Base-by-base conservation (phyloP, 352 stramenopile genomes). In the Pythium pectinolyticum region DNA sequence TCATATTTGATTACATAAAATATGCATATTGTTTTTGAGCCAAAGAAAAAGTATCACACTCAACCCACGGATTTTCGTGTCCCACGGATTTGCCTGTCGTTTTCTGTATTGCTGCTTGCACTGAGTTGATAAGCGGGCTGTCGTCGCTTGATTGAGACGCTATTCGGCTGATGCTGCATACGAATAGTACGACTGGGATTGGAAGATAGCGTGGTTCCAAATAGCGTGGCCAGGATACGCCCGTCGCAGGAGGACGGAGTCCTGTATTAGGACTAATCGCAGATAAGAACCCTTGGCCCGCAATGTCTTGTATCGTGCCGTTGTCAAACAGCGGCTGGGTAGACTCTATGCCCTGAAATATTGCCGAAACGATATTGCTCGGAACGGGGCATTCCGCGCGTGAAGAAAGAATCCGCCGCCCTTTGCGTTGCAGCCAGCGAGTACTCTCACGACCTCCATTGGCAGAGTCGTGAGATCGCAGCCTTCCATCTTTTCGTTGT, bases 391-490 rank as follows among this genome's bases (percentile, higher is more conserved):
- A 50, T 22, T 59, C 52, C 14, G 15, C 24, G 15, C 52, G 20
- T 20, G 39, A 2, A 59, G 19, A 2, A 59, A 20, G 25, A 20
- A 59, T 3, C 2, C 5, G 14, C 37, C 37, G 6, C 52, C 52
- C 4, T 7, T 8, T 3, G 1, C 15, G 37, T 49, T 50, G 19
- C 49, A 59, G 4, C 52, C 52, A 5, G 39, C 37, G 4, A 59
- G 39, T 12, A 37, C 39, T 24, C 52, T 20, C 10, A 59, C 19
- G n/a, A 48, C 35, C 2, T 2, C 1, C 19, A 43, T 60, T 1
- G 53, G 39, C 12, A 60, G 28, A 14, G 53, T 60, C 1, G 53
- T 60, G 2, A 60, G n/a, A 30, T 60, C 50, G 39, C 53, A 60
- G 3, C 27, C n/a, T 27, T 60, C 53, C 53, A 60, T 60, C 17